Conservation (phyloP, 2,329 filamentous ascomycete genomes). For the Aspergillus tubingensis region DNA sequence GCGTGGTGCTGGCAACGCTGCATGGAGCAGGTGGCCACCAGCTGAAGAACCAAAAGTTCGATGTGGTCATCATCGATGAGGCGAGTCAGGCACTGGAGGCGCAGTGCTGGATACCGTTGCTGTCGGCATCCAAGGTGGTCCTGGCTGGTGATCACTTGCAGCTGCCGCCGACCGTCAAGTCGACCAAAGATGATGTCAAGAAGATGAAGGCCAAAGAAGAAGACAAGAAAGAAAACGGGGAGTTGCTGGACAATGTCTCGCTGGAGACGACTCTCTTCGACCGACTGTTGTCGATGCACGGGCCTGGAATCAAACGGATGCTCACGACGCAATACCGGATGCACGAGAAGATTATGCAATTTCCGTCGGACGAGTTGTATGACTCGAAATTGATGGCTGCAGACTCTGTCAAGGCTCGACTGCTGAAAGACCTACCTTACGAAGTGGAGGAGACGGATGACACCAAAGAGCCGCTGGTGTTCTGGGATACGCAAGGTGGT, state of each 20-base stretch:
- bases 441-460: conserved; percentile 79
- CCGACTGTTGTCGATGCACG: conserved; percentile 78
- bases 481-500: conserved; percentile 94
- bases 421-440: conserved; percentile 78
- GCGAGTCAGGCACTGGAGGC: conserved; percentile 94
- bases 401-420: conserved; percentile 70
- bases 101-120: conserved; percentile 91
- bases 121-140: conserved; percentile 78
- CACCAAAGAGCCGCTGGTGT: conserved; percentile 82
- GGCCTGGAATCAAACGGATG: conserved; percentile 84
- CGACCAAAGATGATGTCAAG: conserved; percentile 50
- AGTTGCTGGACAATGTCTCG: conserved; percentile 54
- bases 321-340: conserved; percentile 97
- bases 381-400: conserved; percentile 78
- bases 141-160: conserved; percentile 94
- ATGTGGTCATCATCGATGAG: conserved; percentile 94
- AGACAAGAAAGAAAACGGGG: conserved; percentile 37
- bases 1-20: conserved; percentile 87
- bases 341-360: conserved; percentile 94
- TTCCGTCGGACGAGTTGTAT: conserved; percentile 87
- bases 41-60: conserved; percentile 76
- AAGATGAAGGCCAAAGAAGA: conserved; percentile 50
- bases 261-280: conserved; percentile 94
- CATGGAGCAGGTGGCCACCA: conserved; percentile 89
- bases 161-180: conserved; percentile 92